phyloP scores from a whole-genome alignment of 495 filamentous ascomycete species.

The Penicillium mononematosum region DNA sequence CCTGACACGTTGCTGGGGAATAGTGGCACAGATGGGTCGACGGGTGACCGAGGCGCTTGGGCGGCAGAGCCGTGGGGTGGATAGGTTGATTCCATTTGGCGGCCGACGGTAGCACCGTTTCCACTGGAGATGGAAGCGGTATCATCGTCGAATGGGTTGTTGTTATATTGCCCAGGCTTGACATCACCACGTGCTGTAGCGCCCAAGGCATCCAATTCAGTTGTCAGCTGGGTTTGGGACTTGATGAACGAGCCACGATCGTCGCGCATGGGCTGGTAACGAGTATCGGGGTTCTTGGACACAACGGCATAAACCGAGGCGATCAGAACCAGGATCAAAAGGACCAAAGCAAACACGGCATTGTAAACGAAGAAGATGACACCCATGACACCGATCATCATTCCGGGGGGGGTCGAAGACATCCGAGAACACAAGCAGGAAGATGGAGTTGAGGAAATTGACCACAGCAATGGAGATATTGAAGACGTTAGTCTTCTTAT shows the following conservation, averaged over 20 bases:
- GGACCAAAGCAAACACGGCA: slow-evolving; percentile 79
- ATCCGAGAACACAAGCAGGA: slow-evolving; percentile 79
- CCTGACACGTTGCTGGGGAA: slow-evolving; percentile 50
- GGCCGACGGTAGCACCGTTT: slow-evolving; percentile 35
- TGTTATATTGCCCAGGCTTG: slow-evolving; percentile 66
- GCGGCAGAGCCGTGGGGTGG: slow-evolving; percentile 11
- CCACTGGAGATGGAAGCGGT: slow-evolving; percentile 63
- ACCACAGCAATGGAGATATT: slow-evolving; percentile 89
- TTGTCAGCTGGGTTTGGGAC: slow-evolving; percentile 84
- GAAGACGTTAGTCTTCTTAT: slow-evolving; percentile 97
- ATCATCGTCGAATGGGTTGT: slow-evolving; percentile 75
- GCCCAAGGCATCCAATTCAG: slow-evolving; percentile 89
- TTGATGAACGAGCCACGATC: slow-evolving; percentile 98
- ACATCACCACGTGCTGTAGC: slow-evolving; percentile 85
- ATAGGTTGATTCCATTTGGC: slow-evolving; percentile 29
- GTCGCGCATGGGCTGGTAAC: slow-evolving; percentile 96
- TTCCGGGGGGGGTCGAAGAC: slow-evolving; percentile 82
- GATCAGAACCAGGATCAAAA: slow-evolving; percentile 83
- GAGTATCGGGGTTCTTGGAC: slow-evolving; percentile 92
- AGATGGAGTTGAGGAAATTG: slow-evolving; percentile 89
- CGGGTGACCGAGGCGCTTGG: slow-evolving; percentile 50
- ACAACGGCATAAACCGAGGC: slow-evolving; percentile 79
- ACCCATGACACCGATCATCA: slow-evolving; percentile 91
- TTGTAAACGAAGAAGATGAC: slow-evolving; percentile 93
- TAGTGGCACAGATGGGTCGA: slow-evolving; percentile 62